Evolutionary conservation across 2,329 filamentous ascomycete species (phyloP).

Genomic region (Colletotrichum paranaense): DNA sequence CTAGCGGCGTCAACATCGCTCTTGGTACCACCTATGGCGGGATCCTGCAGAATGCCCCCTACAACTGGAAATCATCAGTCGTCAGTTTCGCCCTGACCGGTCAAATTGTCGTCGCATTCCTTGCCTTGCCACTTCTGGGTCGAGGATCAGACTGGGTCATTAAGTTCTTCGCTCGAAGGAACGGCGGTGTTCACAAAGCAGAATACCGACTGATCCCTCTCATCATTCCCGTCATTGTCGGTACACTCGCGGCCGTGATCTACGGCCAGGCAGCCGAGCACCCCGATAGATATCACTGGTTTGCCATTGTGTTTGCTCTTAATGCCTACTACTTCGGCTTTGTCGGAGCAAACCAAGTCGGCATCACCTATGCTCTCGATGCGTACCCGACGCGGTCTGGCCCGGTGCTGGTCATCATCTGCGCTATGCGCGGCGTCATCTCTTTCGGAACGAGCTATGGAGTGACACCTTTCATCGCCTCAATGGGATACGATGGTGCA

Average conservation of each 20-base stretch:
- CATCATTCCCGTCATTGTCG: constrained; percentile 50
- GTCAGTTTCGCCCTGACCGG: constrained; percentile 51
- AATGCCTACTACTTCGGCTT: constrained; percentile 49
- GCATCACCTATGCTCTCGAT: constrained; percentile 56
- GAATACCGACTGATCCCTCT: constrained; percentile 50
- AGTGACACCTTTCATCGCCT: constrained; percentile 42
- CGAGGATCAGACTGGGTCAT: constrained; percentile 51
- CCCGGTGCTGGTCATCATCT: constrained; percentile 56
- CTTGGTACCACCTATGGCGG: constrained; percentile 53
- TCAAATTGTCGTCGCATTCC: constrained; percentile 50
- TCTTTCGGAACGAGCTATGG: constrained; percentile 51
- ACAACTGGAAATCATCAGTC: constrained; percentile 49
- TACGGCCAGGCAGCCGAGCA: constrained; percentile 50
- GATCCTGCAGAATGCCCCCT: constrained; percentile 48
- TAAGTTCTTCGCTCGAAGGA: constrained; percentile 47
- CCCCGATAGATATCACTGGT: constrained; percentile 49
- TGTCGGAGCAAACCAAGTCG: constrained; percentile 55
- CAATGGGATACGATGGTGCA: constrained; percentile 46
- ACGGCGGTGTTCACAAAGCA: constrained; percentile 53
- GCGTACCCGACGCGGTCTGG: constrained; percentile 54
- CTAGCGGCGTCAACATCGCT: constrained; percentile 52
- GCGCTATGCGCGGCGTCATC: constrained; percentile 57
- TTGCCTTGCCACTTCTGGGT: constrained; percentile 52
- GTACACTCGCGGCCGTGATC: constrained; percentile 49
- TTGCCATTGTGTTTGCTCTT: constrained; percentile 43